phyloP scores from a whole-genome alignment of 2,329 filamentous ascomycete species.

The Colletotrichum caudatum region DNA sequence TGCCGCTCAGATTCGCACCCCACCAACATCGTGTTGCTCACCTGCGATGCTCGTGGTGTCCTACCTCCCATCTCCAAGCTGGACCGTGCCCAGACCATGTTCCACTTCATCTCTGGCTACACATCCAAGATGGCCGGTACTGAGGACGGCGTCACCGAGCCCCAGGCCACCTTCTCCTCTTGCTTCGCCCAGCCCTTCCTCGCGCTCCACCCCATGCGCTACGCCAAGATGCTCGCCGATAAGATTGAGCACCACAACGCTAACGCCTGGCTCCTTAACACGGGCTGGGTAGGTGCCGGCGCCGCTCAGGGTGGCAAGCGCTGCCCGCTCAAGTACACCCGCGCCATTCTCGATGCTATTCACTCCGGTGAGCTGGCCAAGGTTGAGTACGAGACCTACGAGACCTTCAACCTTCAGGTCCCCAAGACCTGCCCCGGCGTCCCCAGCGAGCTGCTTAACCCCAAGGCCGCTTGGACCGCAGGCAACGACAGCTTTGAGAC shows the following conservation, averaged over 20 bases:
- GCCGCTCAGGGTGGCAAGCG: conserved; percentile 93
- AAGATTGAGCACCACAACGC: conserved; percentile 96
- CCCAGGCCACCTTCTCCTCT: conserved; percentile 97
- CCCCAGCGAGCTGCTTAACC: conserved; percentile 93
- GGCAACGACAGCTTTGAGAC: conserved; percentile 83
- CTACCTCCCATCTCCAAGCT: conserved; percentile 98
- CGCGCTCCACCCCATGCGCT: conserved; percentile 98
- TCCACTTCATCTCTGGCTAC: conserved; percentile 99
- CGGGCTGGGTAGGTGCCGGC: conserved; percentile 94
- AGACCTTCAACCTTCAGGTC: conserved; percentile 96
- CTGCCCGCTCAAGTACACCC: conserved; percentile 98
- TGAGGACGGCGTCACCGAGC: conserved; percentile 95
- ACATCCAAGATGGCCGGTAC: conserved; percentile 99
- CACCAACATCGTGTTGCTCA: conserved; percentile 95
- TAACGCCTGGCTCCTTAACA: conserved; percentile 99
- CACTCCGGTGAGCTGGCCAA: conserved; percentile 96
- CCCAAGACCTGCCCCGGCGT: conserved; percentile 92
- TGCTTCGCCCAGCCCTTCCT: conserved; percentile 99
- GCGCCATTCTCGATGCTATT: conserved; percentile 97
- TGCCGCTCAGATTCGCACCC: conserved; percentile 90
- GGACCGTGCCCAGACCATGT: conserved; percentile 95
- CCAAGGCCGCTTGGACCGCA: conserved; percentile 90
- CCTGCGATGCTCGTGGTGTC: conserved; percentile 97
- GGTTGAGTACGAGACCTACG: conserved; percentile 93
- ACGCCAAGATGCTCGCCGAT: conserved; percentile 97